A percentile compares a stretch with the other conserved stretches of the same genome.
phyloP scores from a whole-genome alignment of 495 filamentous ascomycete genomes.

The Daldinia concentrica region DNA sequence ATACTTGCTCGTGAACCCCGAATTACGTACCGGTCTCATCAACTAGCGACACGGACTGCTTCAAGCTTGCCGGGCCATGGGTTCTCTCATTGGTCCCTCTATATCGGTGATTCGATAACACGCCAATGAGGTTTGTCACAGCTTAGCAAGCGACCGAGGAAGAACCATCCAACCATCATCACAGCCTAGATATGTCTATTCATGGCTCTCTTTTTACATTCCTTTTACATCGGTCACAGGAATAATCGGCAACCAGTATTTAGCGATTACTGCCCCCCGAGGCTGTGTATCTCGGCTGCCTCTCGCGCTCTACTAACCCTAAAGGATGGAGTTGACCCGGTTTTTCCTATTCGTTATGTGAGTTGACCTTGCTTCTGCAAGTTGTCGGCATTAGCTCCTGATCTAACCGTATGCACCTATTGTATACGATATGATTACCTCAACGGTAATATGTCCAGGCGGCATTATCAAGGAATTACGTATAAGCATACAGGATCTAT shows the following conservation, averaged over 20 bases:
- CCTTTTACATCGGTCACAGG: background rate
- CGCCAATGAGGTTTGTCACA: constrained; percentile 16
- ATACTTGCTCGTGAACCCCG: constrained; percentile 3
- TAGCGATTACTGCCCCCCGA: constrained; percentile 6
- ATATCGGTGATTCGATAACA: background rate
- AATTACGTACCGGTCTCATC: constrained; percentile 22
- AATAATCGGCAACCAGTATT: constrained; percentile 7
- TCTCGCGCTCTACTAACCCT: constrained; percentile 3
- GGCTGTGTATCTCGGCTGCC: constrained; percentile 21
- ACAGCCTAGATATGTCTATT: background rate
- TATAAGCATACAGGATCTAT: constrained; percentile 15
- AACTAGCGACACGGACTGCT: constrained; percentile 20
- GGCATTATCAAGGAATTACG: constrained; percentile 19
- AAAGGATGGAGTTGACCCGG: constrained; percentile 17
- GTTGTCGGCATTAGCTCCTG: constrained; percentile 23
- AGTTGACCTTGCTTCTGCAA: constrained; percentile 26
- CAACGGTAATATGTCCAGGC: background rate
- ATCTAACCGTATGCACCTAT: constrained; percentile 18
- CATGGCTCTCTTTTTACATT: background rate
- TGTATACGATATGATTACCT: background rate
- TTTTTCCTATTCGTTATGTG: constrained; percentile 9
- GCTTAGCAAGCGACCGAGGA: constrained; percentile 14
- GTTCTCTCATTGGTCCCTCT: background rate
- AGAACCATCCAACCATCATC: background rate
- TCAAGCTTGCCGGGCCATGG: constrained; percentile 18